Base-by-base conservation (phyloP, 1,284 basidiomycete species). In the Naganishia albida region DNA sequence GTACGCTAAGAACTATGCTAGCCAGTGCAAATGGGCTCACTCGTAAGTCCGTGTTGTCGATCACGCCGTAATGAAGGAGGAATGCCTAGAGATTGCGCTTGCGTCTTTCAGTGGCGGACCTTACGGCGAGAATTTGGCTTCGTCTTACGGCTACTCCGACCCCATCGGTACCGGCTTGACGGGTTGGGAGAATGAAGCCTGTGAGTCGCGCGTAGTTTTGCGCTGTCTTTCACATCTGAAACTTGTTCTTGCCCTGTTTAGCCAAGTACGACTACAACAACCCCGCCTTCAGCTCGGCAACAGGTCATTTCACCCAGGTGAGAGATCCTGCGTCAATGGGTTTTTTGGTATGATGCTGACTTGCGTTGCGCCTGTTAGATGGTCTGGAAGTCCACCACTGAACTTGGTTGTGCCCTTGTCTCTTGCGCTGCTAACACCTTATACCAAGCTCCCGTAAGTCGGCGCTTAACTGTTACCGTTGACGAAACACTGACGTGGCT, bases 231-330 rank as follows among this genome's bases (percentile, higher is more conserved):
- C 67, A 16, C 34, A 62, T 64, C 40, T 63, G 67, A 65, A 67
- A 64, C 64, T 15, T 68, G 18, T 4, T 15, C 25, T 64, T 25
- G 13, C 23, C 6, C 54, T 52, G 16, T 67, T 44, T 3, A 69
- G 68, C 68, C 48, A 53, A 55, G 50, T 62, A 63, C 28, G 55
- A 64, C 44, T 76, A 74, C 70, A 67, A 64, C 56, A 70, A 67
- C 52, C 76, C 76, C 10, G 67, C 67, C 39, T 71, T 65, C 66
- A 55, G 43, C 12, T 55, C 34, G 0, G 66, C 38, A 8, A 68
- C 71, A 4, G 73, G 75, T 25, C 76, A 78, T 65, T 78, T 74
- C 66, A 77, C 76, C 38, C 72, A 73, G 66, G 69, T 75, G 12
- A 51, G 59, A 26, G n/a, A 23, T n/a, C 28, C 15, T n/a, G n/a